Conservation (phyloP, 139 green algal genomes). For the Coelastrella sp. region DNA sequence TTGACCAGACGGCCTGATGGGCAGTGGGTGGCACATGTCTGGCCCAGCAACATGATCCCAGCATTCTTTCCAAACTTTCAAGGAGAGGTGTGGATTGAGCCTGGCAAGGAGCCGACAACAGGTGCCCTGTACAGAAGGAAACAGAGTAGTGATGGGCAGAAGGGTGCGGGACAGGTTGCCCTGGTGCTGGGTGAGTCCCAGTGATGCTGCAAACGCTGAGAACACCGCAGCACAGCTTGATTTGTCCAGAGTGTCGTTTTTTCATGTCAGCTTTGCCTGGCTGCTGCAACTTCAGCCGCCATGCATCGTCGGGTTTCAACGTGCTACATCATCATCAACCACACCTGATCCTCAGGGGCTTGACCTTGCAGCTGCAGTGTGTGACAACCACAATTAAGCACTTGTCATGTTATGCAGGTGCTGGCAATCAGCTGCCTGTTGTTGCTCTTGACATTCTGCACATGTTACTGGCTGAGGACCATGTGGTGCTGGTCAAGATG, state of each 20-base stretch:
- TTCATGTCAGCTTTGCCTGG: too few species aligned
- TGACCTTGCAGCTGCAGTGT: neutral
- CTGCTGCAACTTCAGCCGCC: too few species aligned
- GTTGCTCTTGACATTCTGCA: conserved; percentile 60
- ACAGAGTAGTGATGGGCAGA: conserved; percentile 34
- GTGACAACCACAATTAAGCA: neutral
- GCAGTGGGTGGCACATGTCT: conserved; percentile 47
- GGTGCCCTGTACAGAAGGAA: conserved; percentile 63
- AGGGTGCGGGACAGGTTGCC: conserved; percentile 44
- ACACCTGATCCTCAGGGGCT: neutral
- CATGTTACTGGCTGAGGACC: conserved; percentile 75
- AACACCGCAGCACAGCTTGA: too few species aligned
- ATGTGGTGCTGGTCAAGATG: conserved; percentile 84
- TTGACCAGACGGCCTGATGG: conserved; percentile 30
- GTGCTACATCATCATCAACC: neutral
- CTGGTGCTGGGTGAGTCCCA: conserved; percentile 70
- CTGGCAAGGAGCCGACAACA: conserved; percentile 69
- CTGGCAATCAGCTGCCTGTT: conserved; percentile 66
- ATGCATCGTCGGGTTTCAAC: neutral
- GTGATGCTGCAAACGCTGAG: neutral
- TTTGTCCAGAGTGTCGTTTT: too few species aligned
- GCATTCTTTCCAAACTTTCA: conserved; percentile 53
- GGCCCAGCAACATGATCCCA: conserved; percentile 30
- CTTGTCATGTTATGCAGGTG: conserved; percentile 42
- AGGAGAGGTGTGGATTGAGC: conserved; percentile 80